These are phyloP conservation scores for Rhodosporidiobolus sp. DNA, from an alignment of 768 basidiomycete species.

Conservation along the genomic window DNA sequence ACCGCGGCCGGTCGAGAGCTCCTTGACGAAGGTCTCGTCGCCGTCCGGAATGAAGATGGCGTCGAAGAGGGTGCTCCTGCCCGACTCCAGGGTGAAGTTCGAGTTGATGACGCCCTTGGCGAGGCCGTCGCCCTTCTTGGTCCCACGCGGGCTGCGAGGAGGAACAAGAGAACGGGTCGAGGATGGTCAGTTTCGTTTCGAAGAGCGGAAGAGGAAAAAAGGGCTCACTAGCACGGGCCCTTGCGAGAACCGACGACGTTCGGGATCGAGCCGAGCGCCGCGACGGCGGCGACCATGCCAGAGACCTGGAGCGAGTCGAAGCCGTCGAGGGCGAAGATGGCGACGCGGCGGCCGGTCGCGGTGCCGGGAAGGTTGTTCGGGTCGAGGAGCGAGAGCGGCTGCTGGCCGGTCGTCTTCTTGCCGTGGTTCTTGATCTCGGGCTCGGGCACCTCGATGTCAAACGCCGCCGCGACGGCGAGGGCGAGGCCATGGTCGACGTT, in stretches of 20 bases:
- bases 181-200: background rate
- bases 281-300: slow-evolving; percentile 59
- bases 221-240: slow-evolving; percentile 54
- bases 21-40: slow-evolving; percentile 57
- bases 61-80: slow-evolving; percentile 79
- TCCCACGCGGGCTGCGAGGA: slow-evolving; percentile 23
- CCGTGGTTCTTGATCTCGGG: slow-evolving; percentile 61
- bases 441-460: slow-evolving; percentile 61
- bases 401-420: slow-evolving; percentile 53
- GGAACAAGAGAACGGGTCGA: background rate
- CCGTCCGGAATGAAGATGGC: slow-evolving; percentile 76
- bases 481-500: slow-evolving; percentile 73
- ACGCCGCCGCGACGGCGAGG: slow-evolving; percentile 61
- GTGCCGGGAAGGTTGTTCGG: slow-evolving; percentile 30
- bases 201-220: slow-evolving; percentile 28
- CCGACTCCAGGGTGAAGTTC: slow-evolving; percentile 71
- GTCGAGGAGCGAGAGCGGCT: slow-evolving; percentile 36
- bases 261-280: slow-evolving; percentile 58
- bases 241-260: slow-evolving; percentile 64
- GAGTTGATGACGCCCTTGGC: slow-evolving; percentile 50
- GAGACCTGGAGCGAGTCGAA: slow-evolving; percentile 64
- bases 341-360: slow-evolving; percentile 61
- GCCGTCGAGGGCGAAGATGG: slow-evolving; percentile 71
- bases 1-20: slow-evolving; percentile 63
- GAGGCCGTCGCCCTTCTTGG: slow-evolving; percentile 34